Evolutionary conservation across 1,284 basidiomycete species (phyloP), one percentile per base, ranked within the genome.

Genomic region (Coniferiporia weirii): DNA sequence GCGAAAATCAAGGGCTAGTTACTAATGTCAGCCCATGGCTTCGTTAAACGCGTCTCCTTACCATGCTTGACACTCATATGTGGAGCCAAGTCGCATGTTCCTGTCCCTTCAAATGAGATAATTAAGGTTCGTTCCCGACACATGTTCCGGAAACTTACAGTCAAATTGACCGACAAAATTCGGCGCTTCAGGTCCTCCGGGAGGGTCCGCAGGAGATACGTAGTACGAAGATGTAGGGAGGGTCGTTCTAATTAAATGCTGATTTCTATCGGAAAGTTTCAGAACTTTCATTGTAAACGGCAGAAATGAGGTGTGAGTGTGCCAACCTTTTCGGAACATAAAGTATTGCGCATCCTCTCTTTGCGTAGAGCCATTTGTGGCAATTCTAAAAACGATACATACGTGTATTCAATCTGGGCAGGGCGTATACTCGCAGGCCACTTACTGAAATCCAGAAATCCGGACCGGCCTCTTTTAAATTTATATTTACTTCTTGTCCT

Each of bases 341-440:
- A 27, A 95, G 73, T 12, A 89, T 74, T 0, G 91, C 87, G 56
- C 80, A 84, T 7, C 82, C 78, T 6, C 92, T 79, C 68, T 92
- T 91, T 4, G 83, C 80, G 64, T 75, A 84, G 2, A 94, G 72
- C 92, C 93, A 94, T 70, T 94, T 95, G 74, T 93, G 89, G 64
- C 85, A 87, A 68, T 92, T 93, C 81, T 86, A 48, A 19, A 38
- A 52, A 32, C 9, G n/a, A 45, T 27, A 27, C 27, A 27, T 27
- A 27, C 5, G 27, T 27, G 27, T 27, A 5, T 27, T 27, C 27
- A 27, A 27, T 40, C 2, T 3, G 35, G 10, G 49, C 34, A 34
- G 32, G 46, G 46, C 35, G 27, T 9, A 43, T 22, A 35, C 47
- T 38, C 47, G 19, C 4, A 22, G 34, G 54, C 35, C 0, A 74